Base-by-base conservation (phyloP, 306 rosid genomes). In the Castanopsis chinensis region DNA sequence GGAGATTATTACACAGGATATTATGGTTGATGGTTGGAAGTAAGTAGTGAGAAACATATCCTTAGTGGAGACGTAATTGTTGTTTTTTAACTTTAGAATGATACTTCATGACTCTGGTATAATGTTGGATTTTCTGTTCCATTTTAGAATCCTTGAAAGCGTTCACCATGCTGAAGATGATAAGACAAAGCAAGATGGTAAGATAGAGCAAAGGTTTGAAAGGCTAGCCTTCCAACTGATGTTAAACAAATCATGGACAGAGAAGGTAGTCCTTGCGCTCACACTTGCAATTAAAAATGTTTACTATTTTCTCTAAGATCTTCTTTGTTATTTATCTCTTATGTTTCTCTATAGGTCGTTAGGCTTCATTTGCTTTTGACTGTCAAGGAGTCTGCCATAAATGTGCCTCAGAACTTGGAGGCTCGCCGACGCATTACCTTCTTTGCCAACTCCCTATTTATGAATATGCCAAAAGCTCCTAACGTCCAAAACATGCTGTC, bases 381-480 rank as follows among this genome's bases (percentile, higher is more conserved):
- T 2, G 92, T 91, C 78, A 95, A 95, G 85, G 99, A 95, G 76
- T 95, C 99, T 51, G 99, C 97, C 81, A 93, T 95, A 78, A 90
- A 93, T 88, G 98, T 95, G 59, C 99, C 99, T 59, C 97, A 87
- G 81, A 95, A 95, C 82, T 80, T 95, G 86, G 99, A 95, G 4
- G 99, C 99, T 77, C 97, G 99, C 69, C 92, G 99, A 32, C 98
- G 98, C 68, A 95, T 93, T 71, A 95, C 99, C 37, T 95, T 95
- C 88, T 95, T 95, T 86, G 99, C 99, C 1, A 95, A 95, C 79
- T 95, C 99, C 76, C 88, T 95, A 54, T 95, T 93, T 79, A 95
- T 95, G 99, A 91, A 87, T 74, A 95, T 95, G 97, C 98, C 97
- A 55, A 83, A 49, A 69, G 98, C 99, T 80, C 99, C 99, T 32